Evolutionary conservation across 305 asterid species (phyloP), one percentile per base, ranked within the genome.

Genomic region (Fraxinus nigra): DNA sequence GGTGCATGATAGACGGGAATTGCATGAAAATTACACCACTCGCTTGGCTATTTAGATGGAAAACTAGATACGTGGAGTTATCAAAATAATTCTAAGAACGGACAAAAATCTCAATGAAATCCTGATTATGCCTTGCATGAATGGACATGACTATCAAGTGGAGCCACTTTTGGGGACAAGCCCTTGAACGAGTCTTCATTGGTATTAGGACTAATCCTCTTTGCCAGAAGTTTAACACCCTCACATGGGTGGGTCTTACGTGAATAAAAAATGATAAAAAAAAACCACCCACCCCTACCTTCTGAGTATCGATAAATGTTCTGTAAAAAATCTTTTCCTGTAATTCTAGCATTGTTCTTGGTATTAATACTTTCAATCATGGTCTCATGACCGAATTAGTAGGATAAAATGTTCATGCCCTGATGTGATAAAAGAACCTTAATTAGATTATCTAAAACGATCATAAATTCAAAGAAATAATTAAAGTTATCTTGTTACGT

Each of bases 141-240:
- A 22, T 22, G 61, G 51, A 20, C 11, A 32, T 22, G 33, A 22
- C 72, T 4, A 24, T 65, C n/a, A 65, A 65, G 72, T 3, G n/a
- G 33, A 65, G n/a, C 33, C 35, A 65, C 72, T 51, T 63, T 3
- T 1, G 65, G 65, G 30, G 69, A 35, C 26, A 5, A n/a, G 81
- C 35, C 48, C 54, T 22, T 85, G 85, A 77, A 67, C 67, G 34
- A 35, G 40, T 67, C 73, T 26, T 74, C 77, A 7, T 77, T 59
- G 5, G 78, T 37, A 28, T 43, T 34, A 24, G 26, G n/a, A n/a
- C n/a, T n/a, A n/a, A n/a, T n/a, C n/a, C 1, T 24, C 26, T 0
- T 24, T 24, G 1, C 26, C 26, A 24, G 26, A 24, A 24, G 26
- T 24, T 24, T 24, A 24, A 24, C 1, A 24, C 1, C 26, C 26